phyloP scores from a whole-genome alignment of 352 stramenopile genomes.

The Thalassiosira mediterranea region DNA sequence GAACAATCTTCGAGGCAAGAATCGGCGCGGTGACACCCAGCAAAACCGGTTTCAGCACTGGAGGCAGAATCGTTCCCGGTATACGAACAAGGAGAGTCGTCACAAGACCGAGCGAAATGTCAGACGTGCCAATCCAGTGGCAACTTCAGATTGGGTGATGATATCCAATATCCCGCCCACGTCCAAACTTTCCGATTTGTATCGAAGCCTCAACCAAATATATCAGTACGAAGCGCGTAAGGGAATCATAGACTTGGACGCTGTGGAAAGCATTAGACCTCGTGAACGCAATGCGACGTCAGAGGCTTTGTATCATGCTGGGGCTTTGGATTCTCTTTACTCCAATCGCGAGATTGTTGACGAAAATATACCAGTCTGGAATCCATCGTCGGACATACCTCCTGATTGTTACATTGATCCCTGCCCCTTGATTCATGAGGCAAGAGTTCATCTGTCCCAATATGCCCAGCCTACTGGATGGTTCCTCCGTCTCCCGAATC shows the following conservation, averaged over 20 bases:
- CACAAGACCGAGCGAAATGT: too few species aligned
- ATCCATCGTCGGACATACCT: neutral
- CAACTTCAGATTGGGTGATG: slow-evolving; percentile 64
- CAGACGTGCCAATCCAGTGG: too few species aligned
- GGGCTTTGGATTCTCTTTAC: slow-evolving; percentile 30
- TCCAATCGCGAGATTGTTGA: slow-evolving; percentile 16
- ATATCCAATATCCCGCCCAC: slow-evolving; percentile 61
- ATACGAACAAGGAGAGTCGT: too few species aligned
- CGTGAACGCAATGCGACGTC: slow-evolving; percentile 6
- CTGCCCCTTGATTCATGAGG: slow-evolving; percentile 26
- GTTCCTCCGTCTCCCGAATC: slow-evolving; percentile 67
- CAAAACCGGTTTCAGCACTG: too few species aligned
- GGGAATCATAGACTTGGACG: slow-evolving; percentile 73
- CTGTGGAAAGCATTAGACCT: slow-evolving; percentile 10
- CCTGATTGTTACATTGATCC: slow-evolving; percentile 12
- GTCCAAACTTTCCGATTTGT: slow-evolving; percentile 68
- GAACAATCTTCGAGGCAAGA: too few species aligned
- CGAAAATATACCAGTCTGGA: slow-evolving; percentile 20
- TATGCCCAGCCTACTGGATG: slow-evolving; percentile 61
- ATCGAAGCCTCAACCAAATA: slow-evolving; percentile 52
- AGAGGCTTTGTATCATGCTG: slow-evolving; percentile 39
- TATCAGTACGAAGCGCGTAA: slow-evolving; percentile 43
- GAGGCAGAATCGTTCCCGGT: too few species aligned
- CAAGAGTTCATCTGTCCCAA: slow-evolving; percentile 33
- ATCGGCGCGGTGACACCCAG: too few species aligned